These are phyloP conservation scores for Rhodofomes roseus DNA, from an alignment of 1,284 basidiomycete species.

Conservation along the genomic window DNA sequence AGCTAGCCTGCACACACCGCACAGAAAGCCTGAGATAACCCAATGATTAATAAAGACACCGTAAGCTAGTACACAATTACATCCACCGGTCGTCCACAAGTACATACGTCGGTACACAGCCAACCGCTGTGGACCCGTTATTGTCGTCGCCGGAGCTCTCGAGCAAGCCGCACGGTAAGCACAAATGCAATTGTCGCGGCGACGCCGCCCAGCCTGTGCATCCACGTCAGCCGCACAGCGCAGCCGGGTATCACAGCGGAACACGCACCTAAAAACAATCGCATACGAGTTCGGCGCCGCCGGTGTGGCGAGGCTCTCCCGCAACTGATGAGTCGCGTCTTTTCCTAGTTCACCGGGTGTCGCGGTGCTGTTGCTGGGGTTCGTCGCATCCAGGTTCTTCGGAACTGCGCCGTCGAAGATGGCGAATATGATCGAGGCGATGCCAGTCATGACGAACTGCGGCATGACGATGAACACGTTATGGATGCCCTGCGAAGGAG, in stretches of 20 bases:
- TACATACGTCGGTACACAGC: not conserved
- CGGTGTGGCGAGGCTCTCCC: slow-evolving; percentile 9
- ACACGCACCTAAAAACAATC: slow-evolving; percentile 69
- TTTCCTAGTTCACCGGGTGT: slow-evolving; percentile 2
- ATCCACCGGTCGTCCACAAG: not conserved
- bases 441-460: slow-evolving; percentile 66
- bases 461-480: slow-evolving; percentile 86
- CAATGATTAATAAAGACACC: not conserved
- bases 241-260: no score
- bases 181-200: slow-evolving; percentile 68
- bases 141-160: slow-evolving; percentile 48
- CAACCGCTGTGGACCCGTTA: not conserved
- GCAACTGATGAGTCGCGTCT: slow-evolving; percentile 6
- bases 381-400: slow-evolving; percentile 30
- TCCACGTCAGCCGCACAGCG: not conserved
- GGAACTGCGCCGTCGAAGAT: slow-evolving; percentile 45
- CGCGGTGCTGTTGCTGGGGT: slow-evolving; percentile 23
- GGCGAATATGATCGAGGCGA: slow-evolving; percentile 67
- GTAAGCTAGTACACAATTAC: not conserved
- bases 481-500: slow-evolving; percentile 70
- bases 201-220: slow-evolving; percentile 66
- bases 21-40: not conserved
- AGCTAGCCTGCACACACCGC: no score
- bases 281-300: slow-evolving; percentile 63
- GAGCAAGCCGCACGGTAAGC: slow-evolving; percentile 63